phyloP scores from a whole-genome alignment of 108 stramenopile species.

The Epipyxis sp. region DNA sequence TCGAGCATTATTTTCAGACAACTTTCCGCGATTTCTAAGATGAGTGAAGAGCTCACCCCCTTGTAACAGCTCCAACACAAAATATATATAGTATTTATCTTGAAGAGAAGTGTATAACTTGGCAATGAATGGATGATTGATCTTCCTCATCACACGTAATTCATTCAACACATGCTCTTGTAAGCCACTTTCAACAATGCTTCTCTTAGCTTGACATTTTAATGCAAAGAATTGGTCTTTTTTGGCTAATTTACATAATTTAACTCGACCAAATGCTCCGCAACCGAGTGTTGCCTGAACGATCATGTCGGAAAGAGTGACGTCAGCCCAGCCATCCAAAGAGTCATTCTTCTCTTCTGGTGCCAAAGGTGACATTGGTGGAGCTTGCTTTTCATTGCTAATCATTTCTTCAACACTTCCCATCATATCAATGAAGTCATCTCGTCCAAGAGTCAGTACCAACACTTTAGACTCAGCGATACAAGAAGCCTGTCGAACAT shows the following conservation, averaged over 20 bases:
- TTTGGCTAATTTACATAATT: slow-evolving; percentile 28
- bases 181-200: slow-evolving; percentile 53
- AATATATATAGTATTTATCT: slow-evolving; percentile 61
- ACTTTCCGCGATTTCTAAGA: slow-evolving; percentile 46
- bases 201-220: slow-evolving; percentile 56
- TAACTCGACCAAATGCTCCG: slow-evolving; percentile 72
- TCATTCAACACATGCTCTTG: slow-evolving; percentile 55
- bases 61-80: slow-evolving; percentile 69
- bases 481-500: slow-evolving; percentile 51
- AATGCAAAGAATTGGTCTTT: slow-evolving; percentile 53
- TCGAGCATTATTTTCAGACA: slow-evolving; percentile 46
- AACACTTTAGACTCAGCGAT: slow-evolving; percentile 36
- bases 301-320: slow-evolving; percentile 54
- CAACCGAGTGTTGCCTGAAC: slow-evolving; percentile 60
- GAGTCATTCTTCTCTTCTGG: neutral
- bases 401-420: slow-evolving; percentile 67
- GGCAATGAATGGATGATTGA: slow-evolving; percentile 61
- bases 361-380: neutral
- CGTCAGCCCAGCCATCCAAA: too few relatives aligned
- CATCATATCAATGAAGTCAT: slow-evolving; percentile 69
- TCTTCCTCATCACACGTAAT: slow-evolving; percentile 49
- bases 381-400: neutral
- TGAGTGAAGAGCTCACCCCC: slow-evolving; percentile 71
- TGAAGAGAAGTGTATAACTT: slow-evolving; percentile 57
- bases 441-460: slow-evolving; percentile 49